Conservation (phyloP, 2,329 filamentous ascomycete genomes). For the Blastomyces parvus region DNA sequence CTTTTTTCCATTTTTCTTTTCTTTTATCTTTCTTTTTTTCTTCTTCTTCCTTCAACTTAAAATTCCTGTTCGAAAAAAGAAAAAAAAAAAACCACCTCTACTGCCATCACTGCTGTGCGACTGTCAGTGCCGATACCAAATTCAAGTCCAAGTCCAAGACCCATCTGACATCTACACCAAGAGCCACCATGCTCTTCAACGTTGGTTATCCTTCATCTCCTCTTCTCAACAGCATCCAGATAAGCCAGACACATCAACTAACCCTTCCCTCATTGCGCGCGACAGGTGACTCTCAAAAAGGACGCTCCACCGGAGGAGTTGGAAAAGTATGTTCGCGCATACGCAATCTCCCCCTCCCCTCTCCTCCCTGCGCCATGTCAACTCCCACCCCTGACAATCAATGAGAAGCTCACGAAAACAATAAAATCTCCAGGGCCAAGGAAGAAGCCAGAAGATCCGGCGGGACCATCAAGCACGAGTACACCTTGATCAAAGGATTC, state of each 20-base stretch:
- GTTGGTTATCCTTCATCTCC: slow-evolving; percentile 3
- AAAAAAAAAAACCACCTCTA: no score
- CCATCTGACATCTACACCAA: background rate
- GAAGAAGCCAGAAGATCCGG: slow-evolving; percentile 63
- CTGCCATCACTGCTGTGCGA: no score
- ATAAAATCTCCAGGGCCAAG: slow-evolving; percentile 54
- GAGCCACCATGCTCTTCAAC: slow-evolving; percentile 16
- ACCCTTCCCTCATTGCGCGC: slow-evolving; percentile 7
- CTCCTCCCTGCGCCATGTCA: background rate
- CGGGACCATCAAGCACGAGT: slow-evolving; percentile 75
- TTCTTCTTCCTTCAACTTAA: no score
- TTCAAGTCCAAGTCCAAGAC: no score
- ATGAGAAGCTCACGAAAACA: slow-evolving; percentile 5
- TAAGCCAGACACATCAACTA: background rate
- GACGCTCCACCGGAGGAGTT: slow-evolving; percentile 58
- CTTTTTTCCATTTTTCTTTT: no score
- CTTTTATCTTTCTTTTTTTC: no score
- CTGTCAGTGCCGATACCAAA: background rate
- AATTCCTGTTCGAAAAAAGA: no score
- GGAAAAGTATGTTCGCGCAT: slow-evolving; percentile 45
- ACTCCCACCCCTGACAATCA: background rate
- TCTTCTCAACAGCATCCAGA: background rate
- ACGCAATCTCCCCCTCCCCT: background rate
- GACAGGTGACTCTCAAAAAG: slow-evolving; percentile 69
- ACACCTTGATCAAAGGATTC: slow-evolving; percentile 83